Conservation (phyloP, 2,329 filamentous ascomycete genomes). For the Alternaria sp. region DNA sequence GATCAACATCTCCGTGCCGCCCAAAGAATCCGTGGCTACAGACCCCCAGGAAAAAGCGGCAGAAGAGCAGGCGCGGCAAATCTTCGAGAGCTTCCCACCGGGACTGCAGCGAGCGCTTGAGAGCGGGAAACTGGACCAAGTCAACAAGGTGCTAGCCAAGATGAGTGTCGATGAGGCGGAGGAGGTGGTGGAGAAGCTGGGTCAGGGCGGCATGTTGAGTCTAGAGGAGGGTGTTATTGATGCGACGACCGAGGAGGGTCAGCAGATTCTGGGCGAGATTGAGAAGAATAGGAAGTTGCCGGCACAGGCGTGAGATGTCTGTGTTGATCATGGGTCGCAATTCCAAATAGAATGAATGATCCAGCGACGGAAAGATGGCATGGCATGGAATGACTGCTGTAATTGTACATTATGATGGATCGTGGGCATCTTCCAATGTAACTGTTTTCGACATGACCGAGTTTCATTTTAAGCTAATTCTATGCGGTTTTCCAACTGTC, state of each 20-base stretch:
- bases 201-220: constrained; percentile 87
- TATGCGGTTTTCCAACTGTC: background rate
- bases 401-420: constrained; percentile 24
- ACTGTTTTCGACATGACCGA: background rate
- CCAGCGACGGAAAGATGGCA: background rate
- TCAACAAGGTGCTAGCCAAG: constrained; percentile 85
- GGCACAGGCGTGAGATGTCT: constrained; percentile 46
- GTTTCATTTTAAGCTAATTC: background rate
- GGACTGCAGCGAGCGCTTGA: constrained; percentile 84
- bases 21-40: constrained; percentile 57
- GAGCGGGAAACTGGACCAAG: constrained; percentile 86
- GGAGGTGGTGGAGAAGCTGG: constrained; percentile 79
- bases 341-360: background rate
- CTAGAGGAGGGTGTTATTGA: constrained; percentile 94
- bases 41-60: constrained; percentile 66
- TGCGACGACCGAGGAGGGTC: constrained; percentile 87
- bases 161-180: constrained; percentile 91
- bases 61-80: constrained; percentile 68
- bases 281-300: constrained; percentile 52
- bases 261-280: constrained; percentile 78
- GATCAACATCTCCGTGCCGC: constrained; percentile 86
- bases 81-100: constrained; percentile 85
- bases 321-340: background rate
- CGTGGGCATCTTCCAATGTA: constrained; percentile 16
- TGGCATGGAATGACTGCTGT: background rate